Evolutionary conservation across 257 asterid genomes (phyloP).

Genomic region (Solanum pinnatisectum): DNA sequence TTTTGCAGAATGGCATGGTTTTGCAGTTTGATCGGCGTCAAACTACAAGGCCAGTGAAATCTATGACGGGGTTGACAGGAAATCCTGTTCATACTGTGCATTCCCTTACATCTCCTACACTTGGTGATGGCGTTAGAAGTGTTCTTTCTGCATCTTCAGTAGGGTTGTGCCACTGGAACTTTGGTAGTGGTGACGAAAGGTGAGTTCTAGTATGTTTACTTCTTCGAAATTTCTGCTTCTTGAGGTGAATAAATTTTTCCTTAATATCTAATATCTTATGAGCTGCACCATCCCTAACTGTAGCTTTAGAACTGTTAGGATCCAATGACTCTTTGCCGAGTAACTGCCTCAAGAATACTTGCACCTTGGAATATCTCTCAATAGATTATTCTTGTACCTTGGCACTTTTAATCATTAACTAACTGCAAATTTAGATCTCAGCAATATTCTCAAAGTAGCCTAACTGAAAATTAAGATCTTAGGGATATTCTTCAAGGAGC

Average conservation of each 20-base stretch:
- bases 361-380: background rate
- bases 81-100: slow-evolving; percentile 63
- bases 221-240: background rate
- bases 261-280: background rate
- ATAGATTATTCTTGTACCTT: background rate
- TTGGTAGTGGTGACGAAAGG: slow-evolving; percentile 50
- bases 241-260: background rate
- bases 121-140: slow-evolving; percentile 32
- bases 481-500: background rate
- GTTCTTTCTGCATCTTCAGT: slow-evolving; percentile 81
- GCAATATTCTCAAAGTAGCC: background rate
- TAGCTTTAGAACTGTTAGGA: background rate
- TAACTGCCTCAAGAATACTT: background rate
- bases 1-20: slow-evolving; percentile 64
- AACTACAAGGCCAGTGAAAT: slow-evolving; percentile 58
- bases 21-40: slow-evolving; percentile 83
- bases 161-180: slow-evolving; percentile 85
- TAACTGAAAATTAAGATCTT: background rate
- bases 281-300: background rate
- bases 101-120: slow-evolving; percentile 39
- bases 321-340: background rate
- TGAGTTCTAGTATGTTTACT: slow-evolving; percentile 4
- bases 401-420: background rate
- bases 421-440: background rate
- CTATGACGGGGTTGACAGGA: slow-evolving; percentile 44